These are phyloP conservation scores for Colletotrichum sp. DNA, from an alignment of 2,329 filamentous ascomycete species.

Conservation along the genomic window DNA sequence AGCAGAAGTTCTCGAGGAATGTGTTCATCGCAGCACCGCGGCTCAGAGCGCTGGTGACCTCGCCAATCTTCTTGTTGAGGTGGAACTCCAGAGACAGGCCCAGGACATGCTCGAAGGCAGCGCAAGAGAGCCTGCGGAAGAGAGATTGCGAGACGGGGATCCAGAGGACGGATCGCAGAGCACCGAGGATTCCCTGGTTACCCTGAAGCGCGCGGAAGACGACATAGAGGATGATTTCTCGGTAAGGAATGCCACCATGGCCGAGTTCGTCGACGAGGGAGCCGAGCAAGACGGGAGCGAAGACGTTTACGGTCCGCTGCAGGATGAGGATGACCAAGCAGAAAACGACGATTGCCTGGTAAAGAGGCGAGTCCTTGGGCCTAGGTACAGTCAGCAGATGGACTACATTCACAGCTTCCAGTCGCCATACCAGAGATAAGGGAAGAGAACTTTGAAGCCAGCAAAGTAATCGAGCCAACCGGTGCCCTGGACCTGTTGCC, in stretches of 20 bases:
- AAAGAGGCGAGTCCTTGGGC: slow-evolving; percentile 45
- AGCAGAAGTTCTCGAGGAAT: slow-evolving; percentile 53
- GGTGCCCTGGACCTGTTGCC: slow-evolving; percentile 35
- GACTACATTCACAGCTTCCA: neutral
- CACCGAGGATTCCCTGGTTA: slow-evolving; percentile 47
- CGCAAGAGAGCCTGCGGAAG: slow-evolving; percentile 46
- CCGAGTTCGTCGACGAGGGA: slow-evolving; percentile 44
- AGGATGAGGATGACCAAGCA: slow-evolving; percentile 45
- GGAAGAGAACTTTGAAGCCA: slow-evolving; percentile 49
- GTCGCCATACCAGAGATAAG: slow-evolving; percentile 45
- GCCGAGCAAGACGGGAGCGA: slow-evolving; percentile 48
- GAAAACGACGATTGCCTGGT: slow-evolving; percentile 45
- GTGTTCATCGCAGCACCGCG: slow-evolving; percentile 54
- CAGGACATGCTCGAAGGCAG: slow-evolving; percentile 53
- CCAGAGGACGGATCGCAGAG: slow-evolving; percentile 49
- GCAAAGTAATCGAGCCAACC: slow-evolving; percentile 53
- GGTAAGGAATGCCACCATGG: slow-evolving; percentile 45
- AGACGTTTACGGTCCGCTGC: slow-evolving; percentile 49
- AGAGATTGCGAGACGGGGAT: slow-evolving; percentile 51
- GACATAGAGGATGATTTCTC: slow-evolving; percentile 47
- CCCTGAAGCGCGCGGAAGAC: slow-evolving; percentile 50
- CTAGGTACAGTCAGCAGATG: slow-evolving; percentile 27
- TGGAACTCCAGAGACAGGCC: slow-evolving; percentile 55
- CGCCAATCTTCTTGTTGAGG: slow-evolving; percentile 54
- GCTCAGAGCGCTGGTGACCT: slow-evolving; percentile 54